A percentile compares a stretch with the other conserved stretches of the same genome.
Conservation (phyloP, 2,329 filamentous ascomycete species). For the Penicillium sp. region DNA sequence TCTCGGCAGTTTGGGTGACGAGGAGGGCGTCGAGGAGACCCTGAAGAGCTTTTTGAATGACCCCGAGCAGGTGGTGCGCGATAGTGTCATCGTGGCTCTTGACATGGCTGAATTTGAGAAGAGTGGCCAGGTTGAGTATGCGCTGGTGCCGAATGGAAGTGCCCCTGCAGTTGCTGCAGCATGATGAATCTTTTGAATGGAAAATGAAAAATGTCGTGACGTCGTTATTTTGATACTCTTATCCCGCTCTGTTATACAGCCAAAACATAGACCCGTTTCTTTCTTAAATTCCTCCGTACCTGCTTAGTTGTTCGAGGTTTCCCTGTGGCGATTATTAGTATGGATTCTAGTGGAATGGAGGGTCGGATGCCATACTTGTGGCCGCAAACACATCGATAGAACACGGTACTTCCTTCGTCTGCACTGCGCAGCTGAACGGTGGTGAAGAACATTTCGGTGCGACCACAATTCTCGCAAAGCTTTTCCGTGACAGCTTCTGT, state of each 20-base stretch:
- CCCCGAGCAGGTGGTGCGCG: conserved; percentile 86
- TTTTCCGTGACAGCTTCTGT: conserved; percentile 68
- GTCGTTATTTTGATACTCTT: conserved; percentile 29
- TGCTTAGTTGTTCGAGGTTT: conserved; percentile 37
- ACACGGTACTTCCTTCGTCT: conserved; percentile 91
- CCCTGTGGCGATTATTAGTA: conserved; percentile 28
- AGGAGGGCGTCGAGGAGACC: conserved; percentile 85
- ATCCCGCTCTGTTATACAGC: conserved; percentile 28
- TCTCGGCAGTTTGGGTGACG: conserved; percentile 86
- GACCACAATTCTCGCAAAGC: conserved; percentile 76
- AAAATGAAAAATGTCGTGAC: conserved; percentile 23
- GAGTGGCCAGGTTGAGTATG: conserved; percentile 84
- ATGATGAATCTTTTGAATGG: conserved; percentile 19
- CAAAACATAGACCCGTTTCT: conserved; percentile 21
- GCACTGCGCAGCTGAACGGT: conserved; percentile 84
- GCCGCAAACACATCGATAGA: conserved; percentile 85
- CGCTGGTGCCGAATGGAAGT: conserved; percentile 69
- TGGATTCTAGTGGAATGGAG: background rate
- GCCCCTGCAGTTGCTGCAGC: conserved; percentile 29
- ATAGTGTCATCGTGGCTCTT: conserved; percentile 90
- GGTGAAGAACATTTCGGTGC: conserved; percentile 78
- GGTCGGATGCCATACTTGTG: conserved; percentile 63
- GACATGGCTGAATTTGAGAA: conserved; percentile 98
- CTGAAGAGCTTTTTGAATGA: conserved; percentile 83
- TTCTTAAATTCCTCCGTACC: conserved; percentile 9